Percentiles rank a stretch among this genome's conserved stretches.
These are phyloP conservation scores for Fusarium mangiferae DNA, from an alignment of 2,329 filamentous ascomycete genomes.

Conservation along the genomic window DNA sequence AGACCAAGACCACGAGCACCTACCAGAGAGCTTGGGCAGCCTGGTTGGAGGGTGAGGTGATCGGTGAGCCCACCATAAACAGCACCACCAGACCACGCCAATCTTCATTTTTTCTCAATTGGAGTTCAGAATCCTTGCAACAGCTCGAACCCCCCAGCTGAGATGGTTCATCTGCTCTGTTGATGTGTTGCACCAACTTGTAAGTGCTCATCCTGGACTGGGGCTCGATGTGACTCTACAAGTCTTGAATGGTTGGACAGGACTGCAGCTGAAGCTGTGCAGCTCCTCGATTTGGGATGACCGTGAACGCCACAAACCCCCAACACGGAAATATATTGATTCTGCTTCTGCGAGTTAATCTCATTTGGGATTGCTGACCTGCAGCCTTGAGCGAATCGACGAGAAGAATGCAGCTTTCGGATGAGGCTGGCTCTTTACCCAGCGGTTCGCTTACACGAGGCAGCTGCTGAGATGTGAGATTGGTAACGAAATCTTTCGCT, in stretches of 20 bases:
- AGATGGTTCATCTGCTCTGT: conserved; percentile 35
- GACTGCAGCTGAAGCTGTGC: conserved; percentile 18
- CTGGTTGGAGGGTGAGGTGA: conserved; percentile 41
- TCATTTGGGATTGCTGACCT: conserved; percentile 31
- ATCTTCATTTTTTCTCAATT: conserved; percentile 24
- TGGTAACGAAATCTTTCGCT: conserved; percentile 4
- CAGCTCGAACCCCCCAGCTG: conserved; percentile 32
- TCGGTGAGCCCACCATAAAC: conserved; percentile 41
- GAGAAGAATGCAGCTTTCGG: conserved; percentile 14
- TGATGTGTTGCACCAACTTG: conserved; percentile 19
- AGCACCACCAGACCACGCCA: conserved; percentile 33
- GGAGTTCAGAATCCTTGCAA: conserved; percentile 22
- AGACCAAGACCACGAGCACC: conserved; percentile 19
- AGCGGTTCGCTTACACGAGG: conserved; percentile 14
- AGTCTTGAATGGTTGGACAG: conserved; percentile 26
- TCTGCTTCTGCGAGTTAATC: conserved; percentile 24
- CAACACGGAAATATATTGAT: conserved; percentile 19
- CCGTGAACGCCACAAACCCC: conserved; percentile 12
- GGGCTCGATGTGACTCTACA: conserved; percentile 23
- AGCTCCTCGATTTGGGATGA: conserved; percentile 14
- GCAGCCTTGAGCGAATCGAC: conserved; percentile 29
- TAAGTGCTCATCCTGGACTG: neutral
- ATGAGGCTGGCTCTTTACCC: conserved; percentile 18
- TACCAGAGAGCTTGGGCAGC: conserved; percentile 14
- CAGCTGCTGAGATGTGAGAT: conserved; percentile 30